Evolutionary conservation across 139 green algal species (phyloP).

Genomic region (Coelastrella sp.): DNA sequence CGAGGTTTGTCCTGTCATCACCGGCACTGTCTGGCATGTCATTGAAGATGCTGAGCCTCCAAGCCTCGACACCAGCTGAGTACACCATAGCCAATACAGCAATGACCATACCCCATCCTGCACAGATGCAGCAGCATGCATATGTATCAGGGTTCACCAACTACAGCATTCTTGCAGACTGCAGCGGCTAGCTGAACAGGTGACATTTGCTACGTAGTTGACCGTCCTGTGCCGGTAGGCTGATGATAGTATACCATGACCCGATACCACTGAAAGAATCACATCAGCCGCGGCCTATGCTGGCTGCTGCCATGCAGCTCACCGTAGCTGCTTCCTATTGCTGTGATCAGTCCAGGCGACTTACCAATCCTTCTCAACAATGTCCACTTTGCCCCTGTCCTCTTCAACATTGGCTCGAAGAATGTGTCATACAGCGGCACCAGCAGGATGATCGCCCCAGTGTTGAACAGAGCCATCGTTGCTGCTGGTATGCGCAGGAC

Average conservation of each 20-base stretch:
- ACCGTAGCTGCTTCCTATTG: not conserved
- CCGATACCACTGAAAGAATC: no score
- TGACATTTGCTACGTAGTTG: no score
- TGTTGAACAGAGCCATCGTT: conserved; percentile 92
- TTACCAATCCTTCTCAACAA: conserved; percentile 86
- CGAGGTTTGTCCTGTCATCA: not conserved
- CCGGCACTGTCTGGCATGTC: conserved; percentile 30
- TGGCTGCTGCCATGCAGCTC: not conserved
- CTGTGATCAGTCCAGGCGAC: not conserved
- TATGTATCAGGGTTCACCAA: no score
- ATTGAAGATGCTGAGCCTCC: conserved; percentile 67
- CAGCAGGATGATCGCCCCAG: conserved; percentile 54
- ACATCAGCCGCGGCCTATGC: not conserved
- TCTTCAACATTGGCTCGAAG: conserved; percentile 76
- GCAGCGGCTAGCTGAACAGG: no score
- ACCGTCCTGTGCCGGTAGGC: no score
- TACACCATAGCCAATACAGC: conserved; percentile 83
- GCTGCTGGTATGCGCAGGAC: conserved; percentile 84
- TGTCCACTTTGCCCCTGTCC: conserved; percentile 67
- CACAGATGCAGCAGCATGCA: not conserved
- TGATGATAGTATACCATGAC: no score
- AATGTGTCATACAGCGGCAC: conserved; percentile 89
- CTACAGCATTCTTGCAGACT: no score
- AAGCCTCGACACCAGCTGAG: conserved; percentile 78
- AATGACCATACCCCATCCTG: conserved; percentile 87